Evolutionary conservation across 2,329 filamentous ascomycete genomes (phyloP).

Genomic region (Colletotrichum brevisporum): DNA sequence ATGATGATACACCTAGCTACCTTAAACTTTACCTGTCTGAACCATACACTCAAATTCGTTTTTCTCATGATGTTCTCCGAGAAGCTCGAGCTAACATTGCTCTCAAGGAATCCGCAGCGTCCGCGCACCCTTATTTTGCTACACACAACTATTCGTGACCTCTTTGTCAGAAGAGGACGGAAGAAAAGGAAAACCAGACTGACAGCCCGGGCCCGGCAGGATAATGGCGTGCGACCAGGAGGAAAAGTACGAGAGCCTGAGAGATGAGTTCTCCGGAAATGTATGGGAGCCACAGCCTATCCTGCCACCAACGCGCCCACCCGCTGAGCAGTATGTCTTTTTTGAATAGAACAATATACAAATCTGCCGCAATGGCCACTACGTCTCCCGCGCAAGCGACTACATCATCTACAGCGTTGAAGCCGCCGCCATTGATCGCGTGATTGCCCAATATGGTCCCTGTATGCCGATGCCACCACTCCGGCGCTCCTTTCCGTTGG

Average conservation of each 20-base stretch:
- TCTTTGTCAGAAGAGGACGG: background rate
- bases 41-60: slow-evolving; percentile 47
- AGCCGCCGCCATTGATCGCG: slow-evolving; percentile 87
- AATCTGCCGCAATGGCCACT: slow-evolving; percentile 93
- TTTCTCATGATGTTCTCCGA: slow-evolving; percentile 25
- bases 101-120: slow-evolving; percentile 46
- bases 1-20: slow-evolving; percentile 99
- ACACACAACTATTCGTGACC: background rate
- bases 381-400: slow-evolving; percentile 96
- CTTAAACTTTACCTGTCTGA: slow-evolving; percentile 90
- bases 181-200: slow-evolving; percentile 11
- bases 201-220: slow-evolving; percentile 62
- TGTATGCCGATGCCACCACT: slow-evolving; percentile 71
- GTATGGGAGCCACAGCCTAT: slow-evolving; percentile 68
- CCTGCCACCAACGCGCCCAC: slow-evolving; percentile 19
- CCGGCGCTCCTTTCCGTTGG: slow-evolving; percentile 11
- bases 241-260: slow-evolving; percentile 86
- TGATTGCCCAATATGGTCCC: slow-evolving; percentile 91
- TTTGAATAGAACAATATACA: slow-evolving; percentile 78
- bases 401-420: slow-evolving; percentile 99
- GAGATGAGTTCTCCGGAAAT: slow-evolving; percentile 85
- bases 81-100: slow-evolving; percentile 41
- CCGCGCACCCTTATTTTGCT: slow-evolving; percentile 48
- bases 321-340: slow-evolving; percentile 35
- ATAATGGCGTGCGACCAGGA: slow-evolving; percentile 95